A percentile compares a stretch with the other conserved stretches of the same genome.
Evolutionary conservation across 192 early-diverging fungal genomes (phyloP).

Genomic region (Coemansia sp.): DNA sequence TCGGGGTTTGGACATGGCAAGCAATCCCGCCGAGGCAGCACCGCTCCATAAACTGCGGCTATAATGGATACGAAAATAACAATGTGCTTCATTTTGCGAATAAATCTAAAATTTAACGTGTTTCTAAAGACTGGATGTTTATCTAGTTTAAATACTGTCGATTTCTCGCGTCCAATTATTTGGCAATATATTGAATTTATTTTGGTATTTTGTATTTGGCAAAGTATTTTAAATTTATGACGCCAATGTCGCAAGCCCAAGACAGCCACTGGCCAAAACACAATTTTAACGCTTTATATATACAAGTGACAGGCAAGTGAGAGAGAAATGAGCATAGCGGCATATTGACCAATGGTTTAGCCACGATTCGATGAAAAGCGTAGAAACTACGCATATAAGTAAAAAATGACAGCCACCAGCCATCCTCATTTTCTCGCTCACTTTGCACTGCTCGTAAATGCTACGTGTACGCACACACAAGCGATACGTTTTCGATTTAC

Average conservation of each 20-base stretch:
- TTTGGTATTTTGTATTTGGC: too few relatives aligned
- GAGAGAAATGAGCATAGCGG: not conserved
- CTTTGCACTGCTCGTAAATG: not conserved
- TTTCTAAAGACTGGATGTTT: not conserved
- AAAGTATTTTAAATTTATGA: too few relatives aligned
- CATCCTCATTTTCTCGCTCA: not conserved
- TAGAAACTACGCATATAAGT: not conserved
- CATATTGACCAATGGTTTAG: constrained; percentile 21
- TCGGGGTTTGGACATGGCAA: constrained; percentile 42
- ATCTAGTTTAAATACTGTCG: not conserved
- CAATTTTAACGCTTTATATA: not conserved
- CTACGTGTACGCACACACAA: not conserved
- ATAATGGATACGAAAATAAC: not conserved
- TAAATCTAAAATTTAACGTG: not conserved
- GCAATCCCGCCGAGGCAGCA: constrained; percentile 25
- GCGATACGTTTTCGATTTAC: too few relatives aligned
- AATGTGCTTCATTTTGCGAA: not conserved
- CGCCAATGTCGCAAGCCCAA: not conserved
- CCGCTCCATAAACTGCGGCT: constrained; percentile 9
- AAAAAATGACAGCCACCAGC: not conserved
- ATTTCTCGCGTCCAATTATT: not conserved
- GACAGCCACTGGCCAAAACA: not conserved
- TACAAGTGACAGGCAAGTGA: not conserved
- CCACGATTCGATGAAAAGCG: constrained; percentile 9
- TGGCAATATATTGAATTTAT: not conserved